Percentiles rank a stretch among this genome's conserved stretches.
phyloP scores from a whole-genome alignment of 306 rosid species.

The Sicyos baderoa region DNA sequence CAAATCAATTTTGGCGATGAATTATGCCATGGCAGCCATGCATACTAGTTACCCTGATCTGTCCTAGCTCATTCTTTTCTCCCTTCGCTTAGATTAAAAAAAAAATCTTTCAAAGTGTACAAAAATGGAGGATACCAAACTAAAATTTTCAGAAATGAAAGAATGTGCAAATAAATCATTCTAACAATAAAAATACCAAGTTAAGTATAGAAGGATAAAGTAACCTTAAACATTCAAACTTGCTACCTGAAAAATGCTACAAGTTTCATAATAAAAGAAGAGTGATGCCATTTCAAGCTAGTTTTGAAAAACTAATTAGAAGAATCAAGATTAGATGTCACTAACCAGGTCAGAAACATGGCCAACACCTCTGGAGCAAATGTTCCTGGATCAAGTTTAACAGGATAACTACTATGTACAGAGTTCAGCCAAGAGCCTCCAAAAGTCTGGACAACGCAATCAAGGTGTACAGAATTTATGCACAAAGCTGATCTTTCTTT shows the following conservation, averaged over 20 bases:
- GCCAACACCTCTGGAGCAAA: conserved; percentile 82
- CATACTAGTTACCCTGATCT: no score
- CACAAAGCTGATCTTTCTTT: conserved; percentile 37
- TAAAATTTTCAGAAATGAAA: neutral
- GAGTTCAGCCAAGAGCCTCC: conserved; percentile 91
- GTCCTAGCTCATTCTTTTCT: neutral
- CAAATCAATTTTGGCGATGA: neutral
- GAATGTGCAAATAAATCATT: neutral
- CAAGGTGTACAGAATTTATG: conserved; percentile 44
- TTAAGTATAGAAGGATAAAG: neutral
- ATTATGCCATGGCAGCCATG: no score
- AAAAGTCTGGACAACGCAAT: conserved; percentile 51
- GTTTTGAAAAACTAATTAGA: conserved; percentile 47
- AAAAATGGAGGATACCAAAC: neutral
- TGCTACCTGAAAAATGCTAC: conserved; percentile 15
- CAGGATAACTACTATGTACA: conserved; percentile 96
- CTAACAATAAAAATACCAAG: neutral
- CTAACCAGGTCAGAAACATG: conserved; percentile 96
- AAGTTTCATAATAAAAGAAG: conserved; percentile 17
- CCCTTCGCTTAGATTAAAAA: neutral
- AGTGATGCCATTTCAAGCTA: conserved; percentile 27
- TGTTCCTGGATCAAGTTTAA: conserved; percentile 73
- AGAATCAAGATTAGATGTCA: conserved; percentile 60
- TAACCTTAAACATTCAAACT: neutral
- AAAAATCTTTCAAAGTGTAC: neutral